Base-by-base conservation (phyloP, 2,329 filamentous ascomycete species). In the Cordyceps sp. region DNA sequence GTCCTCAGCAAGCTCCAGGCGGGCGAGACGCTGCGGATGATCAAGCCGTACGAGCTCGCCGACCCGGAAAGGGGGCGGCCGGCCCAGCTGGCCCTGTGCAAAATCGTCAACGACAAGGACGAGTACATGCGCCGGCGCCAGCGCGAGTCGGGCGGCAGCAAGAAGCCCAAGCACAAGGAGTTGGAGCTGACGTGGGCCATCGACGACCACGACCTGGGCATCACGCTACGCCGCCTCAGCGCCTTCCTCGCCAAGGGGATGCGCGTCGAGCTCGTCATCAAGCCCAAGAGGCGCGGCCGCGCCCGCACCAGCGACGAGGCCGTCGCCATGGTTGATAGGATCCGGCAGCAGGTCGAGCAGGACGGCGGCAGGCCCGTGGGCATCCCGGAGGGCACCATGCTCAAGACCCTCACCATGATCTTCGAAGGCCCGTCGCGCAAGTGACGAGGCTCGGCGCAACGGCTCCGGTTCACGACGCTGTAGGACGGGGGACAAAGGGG, bases 121-220 rank as follows among this genome's bases (percentile, higher is more conserved):
- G 55, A 66, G 33, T 60, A 47, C 45, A 61, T 42, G 53, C 52
- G 49, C 33, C 53, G 56, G 37, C 53, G 61, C 40, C 49, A 53
- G 31, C 41, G 51, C 26, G 61, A 62, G 38, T 54, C 13, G 17
- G 8, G 61, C 37, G 59, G 55, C 40, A 57, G 58, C 38, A 53
- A 55, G 43, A 50, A 53, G 40, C 37, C 57, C 23, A 63, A 61
- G 40, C 48, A 54, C 13, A 94, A 94, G 58, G 77, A 78, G 48
- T 53, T 94, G n/a, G 86, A 94, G 57, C 44, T 96, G 44, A 88
- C 84, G 52, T 96, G 86, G 86, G 75, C 78, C 22, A 92, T 93
- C 45, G 75, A 74, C 37, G 48, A 54, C 10, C 69, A 88, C 48
- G 86, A 94, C 58, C 52, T 93, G 32, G 57, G 57, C n/a, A 76